A percentile compares a stretch with the other conserved stretches of the same genome.
These are phyloP conservation scores for Meredithiella fracta DNA, from an alignment of 2,329 filamentous ascomycete species.

Conservation along the genomic window DNA sequence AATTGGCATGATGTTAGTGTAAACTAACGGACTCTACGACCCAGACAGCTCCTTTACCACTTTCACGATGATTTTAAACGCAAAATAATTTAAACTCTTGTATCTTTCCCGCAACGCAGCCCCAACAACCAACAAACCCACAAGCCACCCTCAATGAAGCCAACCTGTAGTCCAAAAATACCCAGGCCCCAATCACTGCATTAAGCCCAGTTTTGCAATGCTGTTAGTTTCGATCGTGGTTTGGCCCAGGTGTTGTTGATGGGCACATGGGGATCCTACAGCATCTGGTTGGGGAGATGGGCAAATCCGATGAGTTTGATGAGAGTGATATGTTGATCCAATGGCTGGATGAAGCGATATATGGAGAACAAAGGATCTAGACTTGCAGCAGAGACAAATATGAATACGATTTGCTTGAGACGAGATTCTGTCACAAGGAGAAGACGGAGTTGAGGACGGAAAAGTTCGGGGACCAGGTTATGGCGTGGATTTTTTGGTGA, in stretches of 20 bases:
- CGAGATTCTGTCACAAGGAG: no score
- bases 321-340: neutral
- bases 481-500: no score
- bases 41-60: neutral
- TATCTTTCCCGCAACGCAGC: neutral
- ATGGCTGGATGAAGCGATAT: neutral
- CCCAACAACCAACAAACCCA: constrained; percentile 1
- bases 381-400: neutral
- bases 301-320: neutral
- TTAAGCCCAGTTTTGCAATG: neutral
- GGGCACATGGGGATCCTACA: constrained; percentile 3
- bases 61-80: neutral
- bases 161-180: neutral
- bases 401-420: neutral
- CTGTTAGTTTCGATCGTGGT: neutral
- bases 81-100: neutral
- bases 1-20: neutral
- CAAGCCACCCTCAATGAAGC: neutral
- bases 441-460: no score
- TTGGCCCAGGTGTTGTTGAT: constrained; percentile 1
- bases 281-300: neutral
- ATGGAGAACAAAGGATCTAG: neutral
- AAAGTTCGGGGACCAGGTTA: no score
- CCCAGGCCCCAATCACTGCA: neutral
- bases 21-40: neutral